These are phyloP conservation scores for Talaromyces adpressus DNA, from an alignment of 495 filamentous ascomycete species.

Conservation along the genomic window DNA sequence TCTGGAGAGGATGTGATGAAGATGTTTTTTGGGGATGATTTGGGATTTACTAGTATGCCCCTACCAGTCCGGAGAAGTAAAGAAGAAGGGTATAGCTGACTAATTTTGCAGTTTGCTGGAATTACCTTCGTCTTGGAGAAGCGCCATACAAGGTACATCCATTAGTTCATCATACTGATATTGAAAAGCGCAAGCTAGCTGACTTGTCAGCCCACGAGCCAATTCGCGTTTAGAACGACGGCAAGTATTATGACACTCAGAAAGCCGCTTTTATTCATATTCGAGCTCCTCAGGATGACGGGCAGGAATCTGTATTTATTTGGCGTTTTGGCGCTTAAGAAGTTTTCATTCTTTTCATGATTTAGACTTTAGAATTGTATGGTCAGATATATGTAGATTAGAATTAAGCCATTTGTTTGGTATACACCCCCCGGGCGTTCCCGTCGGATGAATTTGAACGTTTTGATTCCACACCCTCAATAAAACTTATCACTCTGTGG, in stretches of 20 bases:
- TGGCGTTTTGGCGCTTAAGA: not conserved
- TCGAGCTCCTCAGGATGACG: not conserved
- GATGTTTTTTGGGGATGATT: constrained; percentile 57
- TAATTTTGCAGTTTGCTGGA: constrained; percentile 42
- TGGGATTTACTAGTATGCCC: constrained; percentile 48
- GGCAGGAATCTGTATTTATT: not conserved
- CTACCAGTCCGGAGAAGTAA: not conserved
- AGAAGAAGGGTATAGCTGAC: not conserved
- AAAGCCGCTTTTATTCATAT: not conserved
- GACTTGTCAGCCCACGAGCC: not conserved
- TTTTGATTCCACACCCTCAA: not conserved
- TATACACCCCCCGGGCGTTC: no score
- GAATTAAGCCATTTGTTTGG: not conserved
- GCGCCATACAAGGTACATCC: not conserved
- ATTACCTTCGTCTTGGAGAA: constrained; percentile 44
- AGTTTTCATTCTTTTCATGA: not conserved
- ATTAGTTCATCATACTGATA: not conserved
- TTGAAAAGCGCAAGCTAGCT: not conserved
- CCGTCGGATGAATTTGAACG: not conserved
- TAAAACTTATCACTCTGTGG: not conserved
- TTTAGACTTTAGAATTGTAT: not conserved
- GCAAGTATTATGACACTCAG: not conserved
- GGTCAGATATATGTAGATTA: not conserved
- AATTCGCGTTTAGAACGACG: not conserved
- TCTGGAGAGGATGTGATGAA: constrained; percentile 50